Evolutionary conservation across 345 rosid genomes (phyloP), one percentile per base, ranked within the genome.

Genomic region (Capsella bursapastoris): DNA sequence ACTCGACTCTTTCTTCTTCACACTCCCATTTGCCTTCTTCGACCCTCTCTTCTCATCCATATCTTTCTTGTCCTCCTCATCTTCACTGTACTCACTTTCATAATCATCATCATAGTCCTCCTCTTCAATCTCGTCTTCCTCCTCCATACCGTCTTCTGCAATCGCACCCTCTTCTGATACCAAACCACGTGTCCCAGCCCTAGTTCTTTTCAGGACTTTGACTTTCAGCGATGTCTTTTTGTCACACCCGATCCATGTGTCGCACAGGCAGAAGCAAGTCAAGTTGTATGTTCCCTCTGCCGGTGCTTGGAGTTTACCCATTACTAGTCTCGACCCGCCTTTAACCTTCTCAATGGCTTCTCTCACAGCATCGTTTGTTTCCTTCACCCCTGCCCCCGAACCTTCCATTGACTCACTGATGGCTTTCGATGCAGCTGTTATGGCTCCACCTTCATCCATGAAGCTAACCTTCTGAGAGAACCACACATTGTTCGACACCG

Each of bases 191-290:
- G 92, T 83, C 40, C 97, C 98, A 9, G 96, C 94, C 62, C 98
- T 80, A 27, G 99, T 90, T 76, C 92, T 81, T 74, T 89, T 95
- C 78, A 90, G 81, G 70, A 95, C 81, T 80, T 92, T 95, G 60
- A 92, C 85, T 82, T 92, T 95, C 75, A 87, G 61, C 51, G 84
- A 86, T 16, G 79, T 70, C 84, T 74, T 89, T 64, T 66, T 84
- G 80, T 95, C 99, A 50, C 99, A 95, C 3, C 99, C 99, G 38
- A 95, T 86, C 98, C 98, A 95, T 7, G 98, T 83, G 78, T 95
- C 98, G 11, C 98, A 86, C 85, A 95, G 66, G 83, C 96, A 90
- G 83, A 78, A 87, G 79, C 98, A 90, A 9, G 90, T 89, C 83
- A 95, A 79, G 64, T 87, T 92, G 82, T 92, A 95, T 51, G 81